These are phyloP conservation scores for Gossypium trilobum DNA, from an alignment of 441 rosid species.

Conservation along the genomic window DNA sequence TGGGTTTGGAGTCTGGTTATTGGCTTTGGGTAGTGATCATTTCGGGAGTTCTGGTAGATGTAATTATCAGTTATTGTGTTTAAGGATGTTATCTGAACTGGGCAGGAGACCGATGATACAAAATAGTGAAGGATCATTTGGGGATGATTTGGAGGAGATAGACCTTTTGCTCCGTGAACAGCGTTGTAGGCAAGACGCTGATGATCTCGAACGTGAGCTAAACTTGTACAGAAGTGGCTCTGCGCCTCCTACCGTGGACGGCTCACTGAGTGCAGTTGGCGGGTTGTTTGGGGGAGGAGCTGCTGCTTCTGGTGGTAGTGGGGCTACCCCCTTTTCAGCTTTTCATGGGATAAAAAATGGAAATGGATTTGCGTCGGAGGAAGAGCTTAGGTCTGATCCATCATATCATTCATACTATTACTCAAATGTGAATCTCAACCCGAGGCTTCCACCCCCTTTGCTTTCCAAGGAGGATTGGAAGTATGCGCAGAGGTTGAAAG, in stretches of 20 bases:
- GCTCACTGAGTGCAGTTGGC: too few species aligned
- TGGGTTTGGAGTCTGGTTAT: conserved; percentile 22
- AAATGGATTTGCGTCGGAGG: conserved; percentile 45
- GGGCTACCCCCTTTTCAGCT: conserved; percentile 32
- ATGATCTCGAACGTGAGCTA: conserved; percentile 68
- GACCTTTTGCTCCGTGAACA: conserved; percentile 62
- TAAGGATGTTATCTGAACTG: conserved; percentile 55
- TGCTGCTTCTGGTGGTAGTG: conserved; percentile 7
- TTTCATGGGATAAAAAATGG: conserved; percentile 39
- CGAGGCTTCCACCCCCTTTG: conserved; percentile 84
- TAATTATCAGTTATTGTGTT: conserved; percentile 30
- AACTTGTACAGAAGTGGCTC: conserved; percentile 54
- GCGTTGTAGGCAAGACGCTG: conserved; percentile 54
- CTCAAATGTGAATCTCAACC: conserved; percentile 79
- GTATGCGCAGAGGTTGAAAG: conserved; percentile 72
- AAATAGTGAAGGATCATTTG: conserved; percentile 1
- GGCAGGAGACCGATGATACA: conserved; percentile 65
- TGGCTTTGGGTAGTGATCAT: conserved; percentile 23
- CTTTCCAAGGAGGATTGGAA: conserved; percentile 38
- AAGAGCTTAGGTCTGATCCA: conserved; percentile 87
- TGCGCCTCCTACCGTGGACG: too few species aligned
- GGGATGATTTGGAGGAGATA: conserved; percentile 29
- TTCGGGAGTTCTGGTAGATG: conserved; percentile 15
- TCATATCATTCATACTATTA: conserved; percentile 66
- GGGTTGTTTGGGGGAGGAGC: conserved; percentile 39